A percentile compares a stretch with the other conserved stretches of the same genome.
Evolutionary conservation across 139 green algal species (phyloP).

Genomic region (Edaphochlamys debaryana): DNA sequence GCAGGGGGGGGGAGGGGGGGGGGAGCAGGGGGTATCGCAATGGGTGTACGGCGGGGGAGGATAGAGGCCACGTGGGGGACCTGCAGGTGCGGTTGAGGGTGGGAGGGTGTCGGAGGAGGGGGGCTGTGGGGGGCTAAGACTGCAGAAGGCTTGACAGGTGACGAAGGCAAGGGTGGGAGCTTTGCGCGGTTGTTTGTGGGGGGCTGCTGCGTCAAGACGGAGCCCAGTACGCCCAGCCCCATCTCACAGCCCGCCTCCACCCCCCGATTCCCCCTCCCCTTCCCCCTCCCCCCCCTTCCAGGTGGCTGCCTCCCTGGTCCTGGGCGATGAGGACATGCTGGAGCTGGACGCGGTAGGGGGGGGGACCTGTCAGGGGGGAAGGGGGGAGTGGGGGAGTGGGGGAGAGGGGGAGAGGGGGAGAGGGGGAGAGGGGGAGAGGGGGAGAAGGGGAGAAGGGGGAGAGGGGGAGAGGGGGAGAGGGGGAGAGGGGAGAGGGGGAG

Average conservation of each 20-base stretch:
- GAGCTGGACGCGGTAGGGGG: conserved; percentile 68
- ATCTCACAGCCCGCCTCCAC: no score
- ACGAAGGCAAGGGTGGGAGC: no score
- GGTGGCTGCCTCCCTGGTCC: conserved; percentile 60
- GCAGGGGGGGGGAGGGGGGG: background rate
- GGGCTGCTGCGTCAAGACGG: background rate
- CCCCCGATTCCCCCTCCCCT: background rate
- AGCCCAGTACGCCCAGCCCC: background rate
- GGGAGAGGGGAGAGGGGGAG: no score
- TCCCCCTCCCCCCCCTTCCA: conserved; percentile 38
- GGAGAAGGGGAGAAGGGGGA: no score
- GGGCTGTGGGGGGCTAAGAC: no score
- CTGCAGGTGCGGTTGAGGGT: background rate
- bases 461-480: no score
- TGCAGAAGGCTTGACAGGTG: no score
- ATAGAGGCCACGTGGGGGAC: background rate
- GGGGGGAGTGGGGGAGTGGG: background rate
- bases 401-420: no score
- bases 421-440: no score
- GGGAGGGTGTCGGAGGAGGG: no score
- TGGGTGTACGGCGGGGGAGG: background rate
- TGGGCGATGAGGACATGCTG: conserved; percentile 66
- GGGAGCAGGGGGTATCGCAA: no score
- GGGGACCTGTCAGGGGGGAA: background rate
- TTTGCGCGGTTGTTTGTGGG: background rate